Percentiles rank a stretch among this genome's conserved stretches.
Evolutionary conservation across 169 alveolate genomes (phyloP).

Genomic region (Plasmodium inui): DNA sequence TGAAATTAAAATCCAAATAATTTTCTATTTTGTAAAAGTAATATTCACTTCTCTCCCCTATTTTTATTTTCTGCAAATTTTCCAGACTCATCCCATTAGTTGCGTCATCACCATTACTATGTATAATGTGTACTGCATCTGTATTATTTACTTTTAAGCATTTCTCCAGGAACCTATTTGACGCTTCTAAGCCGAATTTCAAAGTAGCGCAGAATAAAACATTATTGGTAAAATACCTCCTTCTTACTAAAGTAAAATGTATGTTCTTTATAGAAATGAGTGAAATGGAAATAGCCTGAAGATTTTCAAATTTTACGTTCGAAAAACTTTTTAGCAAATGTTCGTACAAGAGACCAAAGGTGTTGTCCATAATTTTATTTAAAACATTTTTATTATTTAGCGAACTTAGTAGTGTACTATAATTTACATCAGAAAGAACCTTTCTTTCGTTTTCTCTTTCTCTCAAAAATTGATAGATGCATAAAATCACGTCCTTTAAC

Average conservation of each 20-base stretch:
- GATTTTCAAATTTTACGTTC: conserved; percentile 49
- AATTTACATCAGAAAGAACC: conserved; percentile 31
- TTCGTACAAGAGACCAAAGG: conserved; percentile 43
- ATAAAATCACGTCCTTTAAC: conserved; percentile 37
- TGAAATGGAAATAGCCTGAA: conserved; percentile 61
- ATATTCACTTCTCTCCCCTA: conserved; percentile 18
- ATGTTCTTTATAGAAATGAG: conserved; percentile 64
- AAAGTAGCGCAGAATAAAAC: conserved; percentile 24
- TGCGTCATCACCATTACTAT: background rate
- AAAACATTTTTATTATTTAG: conserved; percentile 47
- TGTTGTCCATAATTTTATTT: conserved; percentile 42
- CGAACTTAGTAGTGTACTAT: conserved; percentile 55
- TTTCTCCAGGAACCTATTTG: conserved; percentile 35
- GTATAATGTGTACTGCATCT: conserved; percentile 23
- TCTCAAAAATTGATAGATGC: conserved; percentile 8
- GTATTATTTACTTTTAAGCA: conserved; percentile 26
- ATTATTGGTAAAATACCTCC: conserved; percentile 22
- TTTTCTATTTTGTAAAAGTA: conserved; percentile 68
- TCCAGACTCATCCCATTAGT: conserved; percentile 9
- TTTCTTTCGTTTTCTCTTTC: conserved; percentile 13
- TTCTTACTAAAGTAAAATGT: conserved; percentile 28
- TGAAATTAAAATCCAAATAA: conserved; percentile 44
- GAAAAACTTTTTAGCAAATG: conserved; percentile 32
- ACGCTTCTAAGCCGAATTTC: conserved; percentile 30
- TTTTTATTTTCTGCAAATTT: conserved; percentile 21